Evolutionary conservation across 1,284 basidiomycete species (phyloP).

Genomic region (Marasmius oreades): DNA sequence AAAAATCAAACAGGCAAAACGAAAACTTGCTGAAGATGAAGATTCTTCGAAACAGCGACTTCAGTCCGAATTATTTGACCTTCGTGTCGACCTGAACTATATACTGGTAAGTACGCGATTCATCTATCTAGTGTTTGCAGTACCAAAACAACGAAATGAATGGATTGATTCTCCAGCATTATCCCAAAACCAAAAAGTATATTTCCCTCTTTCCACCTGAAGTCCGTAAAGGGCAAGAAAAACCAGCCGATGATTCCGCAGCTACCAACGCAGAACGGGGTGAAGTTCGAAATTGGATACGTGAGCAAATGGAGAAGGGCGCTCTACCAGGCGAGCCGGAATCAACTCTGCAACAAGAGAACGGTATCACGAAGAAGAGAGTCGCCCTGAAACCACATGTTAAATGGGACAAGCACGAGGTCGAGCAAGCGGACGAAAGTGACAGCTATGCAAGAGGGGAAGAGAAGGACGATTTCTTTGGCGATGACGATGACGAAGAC

Average conservation of each 20-base stretch:
- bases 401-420: conserved; percentile 15
- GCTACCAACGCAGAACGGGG: conserved; percentile 50
- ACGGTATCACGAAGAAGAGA: conserved; percentile 11
- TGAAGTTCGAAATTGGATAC: conserved; percentile 60
- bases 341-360: conserved; percentile 18
- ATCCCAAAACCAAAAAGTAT: conserved; percentile 81
- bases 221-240: conserved; percentile 37
- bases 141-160: not conserved
- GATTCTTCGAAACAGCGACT: conserved; percentile 36
- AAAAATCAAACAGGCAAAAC: conserved; percentile 65
- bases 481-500: conserved; percentile 26
- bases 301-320: conserved; percentile 59
- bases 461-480: conserved; percentile 47
- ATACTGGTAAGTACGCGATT: conserved; percentile 64
- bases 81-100: conserved; percentile 83
- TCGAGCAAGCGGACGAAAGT: conserved; percentile 4
- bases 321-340: conserved; percentile 65
- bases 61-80: conserved; percentile 47
- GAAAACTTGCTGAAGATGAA: conserved; percentile 35
- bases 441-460: conserved; percentile 14
- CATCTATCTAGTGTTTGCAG: no score
- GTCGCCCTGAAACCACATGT: conserved; percentile 10
- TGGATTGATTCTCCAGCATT: conserved; percentile 47
- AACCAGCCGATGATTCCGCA: conserved; percentile 11
- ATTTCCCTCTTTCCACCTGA: conserved; percentile 81